A percentile compares a stretch with the other conserved stretches of the same genome.
Conservation (phyloP, 257 asterid species). For the Nicotiana sylvestris region DNA sequence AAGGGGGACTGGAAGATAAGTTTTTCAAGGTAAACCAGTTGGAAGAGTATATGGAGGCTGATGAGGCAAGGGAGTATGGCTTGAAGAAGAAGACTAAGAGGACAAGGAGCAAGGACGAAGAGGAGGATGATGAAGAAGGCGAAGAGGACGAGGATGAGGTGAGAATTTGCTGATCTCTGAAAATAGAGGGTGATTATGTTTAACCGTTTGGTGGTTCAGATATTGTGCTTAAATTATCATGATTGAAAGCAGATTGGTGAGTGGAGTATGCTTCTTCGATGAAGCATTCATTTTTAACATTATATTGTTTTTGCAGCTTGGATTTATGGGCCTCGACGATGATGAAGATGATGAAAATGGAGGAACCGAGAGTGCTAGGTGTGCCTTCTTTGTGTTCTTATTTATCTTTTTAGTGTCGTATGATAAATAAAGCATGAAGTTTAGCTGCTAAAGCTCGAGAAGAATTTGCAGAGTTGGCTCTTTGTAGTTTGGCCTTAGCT, state of each 20-base stretch:
- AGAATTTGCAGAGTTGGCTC: not conserved
- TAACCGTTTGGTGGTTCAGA: not conserved
- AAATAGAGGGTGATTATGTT: constrained; percentile 45
- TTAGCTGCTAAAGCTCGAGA: not conserved
- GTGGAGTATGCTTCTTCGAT: constrained; percentile 9
- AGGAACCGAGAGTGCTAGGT: constrained; percentile 60
- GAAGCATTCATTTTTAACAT: not conserved
- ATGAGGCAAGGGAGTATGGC: constrained; percentile 81
- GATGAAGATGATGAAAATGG: constrained; percentile 44
- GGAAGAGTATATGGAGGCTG: constrained; percentile 64
- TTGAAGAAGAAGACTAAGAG: constrained; percentile 26
- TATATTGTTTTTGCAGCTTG: constrained; percentile 51
- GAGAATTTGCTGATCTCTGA: constrained; percentile 32
- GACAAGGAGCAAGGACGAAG: constrained; percentile 17
- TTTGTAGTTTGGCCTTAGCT: not conserved
- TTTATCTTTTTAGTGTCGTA: not conserved
- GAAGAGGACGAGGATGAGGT: constrained; percentile 40
- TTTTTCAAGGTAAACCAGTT: constrained; percentile 80
- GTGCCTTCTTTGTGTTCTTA: not conserved
- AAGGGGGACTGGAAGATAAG: constrained; percentile 62
- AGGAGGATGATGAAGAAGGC: constrained; percentile 35
- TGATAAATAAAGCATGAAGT: not conserved
- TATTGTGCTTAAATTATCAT: not conserved
- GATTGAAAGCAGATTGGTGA: constrained; percentile 13
- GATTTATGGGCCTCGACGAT: constrained; percentile 53